Percentiles rank a stretch among this genome's conserved stretches.
phyloP scores from a whole-genome alignment of 176 grass and related monocot species.

The Carex scoparia region DNA sequence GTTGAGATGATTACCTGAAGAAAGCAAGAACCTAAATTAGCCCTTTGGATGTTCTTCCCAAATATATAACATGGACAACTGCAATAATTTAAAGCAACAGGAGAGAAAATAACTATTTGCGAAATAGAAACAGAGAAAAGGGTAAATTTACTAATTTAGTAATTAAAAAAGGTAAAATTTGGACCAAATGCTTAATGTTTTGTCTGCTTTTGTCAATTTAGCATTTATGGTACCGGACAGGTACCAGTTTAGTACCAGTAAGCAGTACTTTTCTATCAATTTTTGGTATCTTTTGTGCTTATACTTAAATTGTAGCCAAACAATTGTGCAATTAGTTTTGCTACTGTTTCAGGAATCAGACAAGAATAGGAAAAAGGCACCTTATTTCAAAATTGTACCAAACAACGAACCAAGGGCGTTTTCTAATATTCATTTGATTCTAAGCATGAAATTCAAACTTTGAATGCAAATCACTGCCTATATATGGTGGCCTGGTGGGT shows the following conservation, averaged over 20 bases:
- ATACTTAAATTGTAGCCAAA: background rate
- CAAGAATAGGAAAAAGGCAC: background rate
- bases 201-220: background rate
- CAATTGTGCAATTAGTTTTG: background rate
- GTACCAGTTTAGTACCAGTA: background rate
- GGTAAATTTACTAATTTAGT: background rate
- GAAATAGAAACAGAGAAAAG: slow-evolving; percentile 6
- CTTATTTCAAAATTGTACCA: background rate
- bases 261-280: background rate
- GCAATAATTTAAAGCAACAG: slow-evolving; percentile 36
- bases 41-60: slow-evolving; percentile 84
- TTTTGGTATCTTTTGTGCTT: background rate
- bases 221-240: background rate
- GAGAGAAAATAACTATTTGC: slow-evolving; percentile 19
- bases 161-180: slow-evolving; percentile 34
- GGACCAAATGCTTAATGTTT: background rate
- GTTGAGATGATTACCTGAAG: slow-evolving; percentile 56
- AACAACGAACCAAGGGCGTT: background rate
- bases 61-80: slow-evolving; percentile 95
- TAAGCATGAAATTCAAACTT: background rate
- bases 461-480: too few relatives aligned
- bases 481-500: too few relatives aligned
- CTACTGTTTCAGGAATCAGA: background rate
- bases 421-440: background rate
- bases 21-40: slow-evolving; percentile 87